Conservation (phyloP, 768 basidiomycete species). For the Tricholoma matsutake region DNA sequence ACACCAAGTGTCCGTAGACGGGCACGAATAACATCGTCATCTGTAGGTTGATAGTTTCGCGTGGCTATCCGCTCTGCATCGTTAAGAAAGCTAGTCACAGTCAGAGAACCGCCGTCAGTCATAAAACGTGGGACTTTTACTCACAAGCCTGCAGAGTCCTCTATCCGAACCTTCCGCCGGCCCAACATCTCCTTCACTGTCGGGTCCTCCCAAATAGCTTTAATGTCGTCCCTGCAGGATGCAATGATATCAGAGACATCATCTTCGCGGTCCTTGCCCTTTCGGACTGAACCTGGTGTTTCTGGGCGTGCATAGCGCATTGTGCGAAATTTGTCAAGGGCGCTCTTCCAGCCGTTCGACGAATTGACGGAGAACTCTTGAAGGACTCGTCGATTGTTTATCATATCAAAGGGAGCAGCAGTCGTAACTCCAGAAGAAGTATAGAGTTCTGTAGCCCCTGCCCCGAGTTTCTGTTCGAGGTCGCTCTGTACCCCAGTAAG, state of each 20-base stretch:
- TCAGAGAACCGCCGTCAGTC: neutral
- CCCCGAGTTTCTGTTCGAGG: constrained; percentile 58
- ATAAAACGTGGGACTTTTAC: constrained; percentile 25
- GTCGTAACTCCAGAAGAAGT: constrained; percentile 31
- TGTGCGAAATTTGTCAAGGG: constrained; percentile 51
- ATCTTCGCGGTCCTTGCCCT: constrained; percentile 44
- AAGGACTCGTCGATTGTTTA: constrained; percentile 23
- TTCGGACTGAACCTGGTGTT: constrained; percentile 16
- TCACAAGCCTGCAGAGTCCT: constrained; percentile 75
- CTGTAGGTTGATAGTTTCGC: constrained; percentile 63
- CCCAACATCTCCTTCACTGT: constrained; percentile 58
- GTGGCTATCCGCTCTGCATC: constrained; percentile 66
- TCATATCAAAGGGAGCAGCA: constrained; percentile 40
- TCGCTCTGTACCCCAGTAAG: constrained; percentile 55
- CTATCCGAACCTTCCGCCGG: constrained; percentile 52
- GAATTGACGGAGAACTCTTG: constrained; percentile 62
- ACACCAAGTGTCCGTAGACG: constrained; percentile 76
- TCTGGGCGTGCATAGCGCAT: constrained; percentile 28
- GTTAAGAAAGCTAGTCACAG: constrained; percentile 55
- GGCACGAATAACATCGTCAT: constrained; percentile 76
- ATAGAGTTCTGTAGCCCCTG: constrained; percentile 51
- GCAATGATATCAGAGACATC: constrained; percentile 57
- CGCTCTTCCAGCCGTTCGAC: constrained; percentile 63
- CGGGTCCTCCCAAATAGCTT: constrained; percentile 64
- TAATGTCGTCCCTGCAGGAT: constrained; percentile 63